Percentiles rank a stretch among this genome's conserved stretches.
phyloP scores from a whole-genome alignment of 2,329 filamentous ascomycete genomes.

The Blastomyces gilchristii region DNA sequence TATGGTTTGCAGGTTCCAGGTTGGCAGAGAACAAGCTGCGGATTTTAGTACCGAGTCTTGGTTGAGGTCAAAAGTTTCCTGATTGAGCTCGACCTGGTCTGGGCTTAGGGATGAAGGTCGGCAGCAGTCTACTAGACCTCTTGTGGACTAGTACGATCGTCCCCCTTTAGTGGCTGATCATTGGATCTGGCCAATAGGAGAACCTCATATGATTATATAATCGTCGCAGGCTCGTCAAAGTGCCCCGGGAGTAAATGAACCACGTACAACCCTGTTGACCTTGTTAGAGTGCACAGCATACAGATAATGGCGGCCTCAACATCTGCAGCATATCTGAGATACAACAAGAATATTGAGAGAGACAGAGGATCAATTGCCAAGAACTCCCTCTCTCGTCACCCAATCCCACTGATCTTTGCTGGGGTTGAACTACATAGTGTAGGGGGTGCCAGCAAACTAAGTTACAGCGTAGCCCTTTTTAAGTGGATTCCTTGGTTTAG shows the following conservation, averaged over 20 bases:
- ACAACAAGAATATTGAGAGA: neutral
- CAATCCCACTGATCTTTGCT: neutral
- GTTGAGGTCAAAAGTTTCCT: constrained; percentile 6
- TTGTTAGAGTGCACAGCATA: no score
- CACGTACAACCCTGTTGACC: no score
- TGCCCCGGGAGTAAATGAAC: no score
- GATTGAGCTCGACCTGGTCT: neutral
- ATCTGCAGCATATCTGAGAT: neutral
- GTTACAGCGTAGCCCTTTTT: neutral
- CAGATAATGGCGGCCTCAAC: neutral
- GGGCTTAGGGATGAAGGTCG: neutral
- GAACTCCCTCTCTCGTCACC: neutral
- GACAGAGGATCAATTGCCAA: neutral
- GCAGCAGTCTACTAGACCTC: neutral
- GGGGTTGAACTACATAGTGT: neutral
- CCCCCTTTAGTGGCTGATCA: constrained; percentile 1
- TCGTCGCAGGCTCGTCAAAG: no score
- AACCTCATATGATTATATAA: neutral
- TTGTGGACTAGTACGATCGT: neutral
- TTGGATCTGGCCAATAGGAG: neutral
- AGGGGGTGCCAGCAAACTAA: neutral
- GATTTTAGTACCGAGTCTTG: neutral
- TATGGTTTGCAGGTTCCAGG: neutral
- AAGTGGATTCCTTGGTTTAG: constrained; percentile 1
- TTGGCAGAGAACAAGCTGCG: neutral